Base-by-base conservation (phyloP, 2,329 filamentous ascomycete genomes). In the Cylindrodendrum hubeiense region DNA sequence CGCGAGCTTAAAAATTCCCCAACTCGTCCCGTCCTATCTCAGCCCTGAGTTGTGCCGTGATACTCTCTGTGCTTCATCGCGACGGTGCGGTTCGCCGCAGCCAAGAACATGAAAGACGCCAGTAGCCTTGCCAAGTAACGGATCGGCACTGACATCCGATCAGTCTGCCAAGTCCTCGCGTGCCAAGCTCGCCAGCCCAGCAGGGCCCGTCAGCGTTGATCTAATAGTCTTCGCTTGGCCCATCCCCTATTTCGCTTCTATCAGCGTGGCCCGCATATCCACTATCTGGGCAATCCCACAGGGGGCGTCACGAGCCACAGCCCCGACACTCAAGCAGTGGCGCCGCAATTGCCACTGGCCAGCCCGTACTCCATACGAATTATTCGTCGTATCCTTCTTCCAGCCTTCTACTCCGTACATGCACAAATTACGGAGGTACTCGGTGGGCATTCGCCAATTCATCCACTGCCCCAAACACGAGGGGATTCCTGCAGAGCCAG, bases 81-180 rank as follows among this genome's bases (percentile, higher is more conserved):
- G 24, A n/a, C 13, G 24, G 37, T 39, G 37, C n/a, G 17, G 37
- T 37, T 37, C 34, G 8, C 17, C 39, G 28, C 10, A 39, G 52
- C 50, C 51, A 61, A 66, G n/a, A 33, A 46, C 30, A 46, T 33
- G 46, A 33, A 50, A 15, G 19, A 47, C 41, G 49, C 57, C 39
- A 62, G 28, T 24, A 68, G 67, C 60, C 58, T 57, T 72, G 72
- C 69, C 72, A 74, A 74, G 72, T 37, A 65, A 51, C 54, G 60
- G 71, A 73, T 74, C 72, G 71, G 72, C 72, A 74, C 60, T 65
- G 43, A 52, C 39, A 68, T 71, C 69, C 72, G 72, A 74, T 74
- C 67, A 49, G 55, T 59, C 66, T 55, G 61, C 68, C 66, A 71
- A 67, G 67, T 43, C 63, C 47, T 71, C 65, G 54, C 44, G 57